Conservation (phyloP, 345 rosid species). For the Camelina neglecta region DNA sequence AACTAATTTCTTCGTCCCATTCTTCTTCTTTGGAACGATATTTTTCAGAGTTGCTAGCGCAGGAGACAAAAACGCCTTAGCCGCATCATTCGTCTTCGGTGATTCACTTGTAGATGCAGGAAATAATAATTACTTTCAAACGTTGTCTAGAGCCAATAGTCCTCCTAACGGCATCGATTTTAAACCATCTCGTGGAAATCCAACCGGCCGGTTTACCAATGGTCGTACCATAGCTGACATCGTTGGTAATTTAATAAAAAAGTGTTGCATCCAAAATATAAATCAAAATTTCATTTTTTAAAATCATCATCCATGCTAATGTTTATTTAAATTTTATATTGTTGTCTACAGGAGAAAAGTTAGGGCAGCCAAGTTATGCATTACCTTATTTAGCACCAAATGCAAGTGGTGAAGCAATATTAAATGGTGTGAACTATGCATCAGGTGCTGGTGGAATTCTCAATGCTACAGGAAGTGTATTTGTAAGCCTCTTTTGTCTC, state of each 20-base stretch:
- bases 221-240: conserved; percentile 93
- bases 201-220: conserved; percentile 91
- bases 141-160: conserved; percentile 79
- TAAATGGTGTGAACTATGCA: conserved; percentile 83
- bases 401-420: conserved; percentile 67
- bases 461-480: conserved; percentile 93
- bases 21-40: conserved; percentile 28
- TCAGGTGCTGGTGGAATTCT: conserved; percentile 95
- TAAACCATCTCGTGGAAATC: conserved; percentile 68
- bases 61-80: conserved; percentile 41
- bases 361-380: conserved; percentile 73
- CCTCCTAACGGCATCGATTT: conserved; percentile 92
- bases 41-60: conserved; percentile 18
- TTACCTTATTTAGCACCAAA: conserved; percentile 80
- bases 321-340: neutral
- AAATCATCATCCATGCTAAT: neutral
- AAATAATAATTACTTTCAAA: conserved; percentile 77
- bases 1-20: neutral
- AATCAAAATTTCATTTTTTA: neutral
- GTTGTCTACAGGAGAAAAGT: conserved; percentile 64
- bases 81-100: conserved; percentile 80
- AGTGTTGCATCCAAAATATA: neutral
- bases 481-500: conserved; percentile 50
- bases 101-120: conserved; percentile 94
- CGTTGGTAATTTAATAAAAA: conserved; percentile 49